phyloP scores from a whole-genome alignment of 768 basidiomycete species.

The Coprinopsis cinerea region DNA sequence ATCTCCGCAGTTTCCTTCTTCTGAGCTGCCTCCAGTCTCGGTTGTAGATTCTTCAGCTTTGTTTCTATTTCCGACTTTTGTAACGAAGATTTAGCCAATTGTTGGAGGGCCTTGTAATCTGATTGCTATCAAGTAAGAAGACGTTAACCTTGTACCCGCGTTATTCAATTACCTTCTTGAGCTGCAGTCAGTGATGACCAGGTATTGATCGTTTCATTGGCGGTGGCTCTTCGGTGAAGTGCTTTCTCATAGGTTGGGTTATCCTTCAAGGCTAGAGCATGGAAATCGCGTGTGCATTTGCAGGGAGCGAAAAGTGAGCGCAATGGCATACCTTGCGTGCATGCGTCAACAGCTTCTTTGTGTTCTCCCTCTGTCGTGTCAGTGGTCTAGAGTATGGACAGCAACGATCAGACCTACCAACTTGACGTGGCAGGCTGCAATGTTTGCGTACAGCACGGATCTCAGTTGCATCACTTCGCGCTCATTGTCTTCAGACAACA shows the following conservation, averaged over 20 bases:
- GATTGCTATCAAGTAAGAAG: slow-evolving; percentile 4
- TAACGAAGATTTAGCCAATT: slow-evolving; percentile 49
- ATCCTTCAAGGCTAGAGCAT: slow-evolving; percentile 65
- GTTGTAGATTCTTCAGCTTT: slow-evolving; percentile 52
- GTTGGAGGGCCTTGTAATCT: slow-evolving; percentile 79
- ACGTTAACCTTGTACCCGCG: neutral
- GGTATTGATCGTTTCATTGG: slow-evolving; percentile 72
- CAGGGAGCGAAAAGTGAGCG: neutral
- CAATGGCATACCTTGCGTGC: slow-evolving; percentile 55
- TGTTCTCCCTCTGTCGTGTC: slow-evolving; percentile 54
- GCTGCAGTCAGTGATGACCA: slow-evolving; percentile 83
- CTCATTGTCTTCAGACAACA: slow-evolving; percentile 13
- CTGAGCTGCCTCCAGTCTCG: slow-evolving; percentile 69
- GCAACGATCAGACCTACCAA: slow-evolving; percentile 43
- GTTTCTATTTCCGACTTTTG: slow-evolving; percentile 42
- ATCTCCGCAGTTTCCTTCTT: slow-evolving; percentile 88
- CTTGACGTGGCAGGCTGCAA: slow-evolving; percentile 80
- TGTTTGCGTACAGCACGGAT: slow-evolving; percentile 78
- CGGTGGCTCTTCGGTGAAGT: slow-evolving; percentile 79
- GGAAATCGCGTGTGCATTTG: slow-evolving; percentile 1
- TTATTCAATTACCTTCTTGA: slow-evolving; percentile 61
- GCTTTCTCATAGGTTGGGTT: slow-evolving; percentile 86
- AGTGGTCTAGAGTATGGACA: slow-evolving; percentile 6
- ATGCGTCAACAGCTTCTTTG: slow-evolving; percentile 74
- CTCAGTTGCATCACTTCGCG: slow-evolving; percentile 24